Evolutionary conservation across 768 basidiomycete species (phyloP).

Genomic region (Macrolepiota dolichaula): DNA sequence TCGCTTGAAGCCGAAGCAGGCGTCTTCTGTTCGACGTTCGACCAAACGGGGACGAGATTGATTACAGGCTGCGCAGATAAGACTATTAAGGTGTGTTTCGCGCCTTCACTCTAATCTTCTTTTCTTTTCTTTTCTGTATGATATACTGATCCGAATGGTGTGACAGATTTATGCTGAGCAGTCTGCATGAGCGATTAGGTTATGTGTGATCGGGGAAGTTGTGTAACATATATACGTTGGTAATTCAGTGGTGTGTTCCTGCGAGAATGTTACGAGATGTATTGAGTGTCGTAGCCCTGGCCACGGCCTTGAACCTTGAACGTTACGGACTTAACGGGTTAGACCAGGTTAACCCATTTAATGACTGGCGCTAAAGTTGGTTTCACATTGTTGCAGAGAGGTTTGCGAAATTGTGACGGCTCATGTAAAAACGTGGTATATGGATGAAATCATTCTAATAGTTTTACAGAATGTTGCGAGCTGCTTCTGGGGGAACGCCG

Average conservation of each 20-base stretch:
- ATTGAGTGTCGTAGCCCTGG: not conserved
- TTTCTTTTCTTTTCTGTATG: not conserved
- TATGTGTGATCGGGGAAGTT: not conserved
- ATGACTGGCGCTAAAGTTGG: not conserved
- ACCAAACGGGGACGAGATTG: constrained; percentile 88
- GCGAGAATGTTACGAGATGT: not conserved
- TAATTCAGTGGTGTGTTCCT: not conserved
- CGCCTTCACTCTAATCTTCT: not conserved
- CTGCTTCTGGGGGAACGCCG: too few relatives aligned
- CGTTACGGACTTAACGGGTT: not conserved
- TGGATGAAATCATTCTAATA: not conserved
- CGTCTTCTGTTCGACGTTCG: constrained; percentile 96
- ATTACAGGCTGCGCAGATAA: constrained; percentile 98
- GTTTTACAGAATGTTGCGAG: too few relatives aligned
- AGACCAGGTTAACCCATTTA: not conserved
- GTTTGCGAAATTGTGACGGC: not conserved
- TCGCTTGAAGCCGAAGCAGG: constrained; percentile 97
- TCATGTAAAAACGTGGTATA: too few relatives aligned
- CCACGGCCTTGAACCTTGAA: not conserved
- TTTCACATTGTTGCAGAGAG: not conserved
- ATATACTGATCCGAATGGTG: not conserved
- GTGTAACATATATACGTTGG: not conserved
- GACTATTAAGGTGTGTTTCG: constrained; percentile 82
- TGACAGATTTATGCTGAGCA: constrained; percentile 10
- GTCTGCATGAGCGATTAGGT: not conserved